Conservation (phyloP, 2,329 filamentous ascomycete genomes). For the Neoascochyta sp. region DNA sequence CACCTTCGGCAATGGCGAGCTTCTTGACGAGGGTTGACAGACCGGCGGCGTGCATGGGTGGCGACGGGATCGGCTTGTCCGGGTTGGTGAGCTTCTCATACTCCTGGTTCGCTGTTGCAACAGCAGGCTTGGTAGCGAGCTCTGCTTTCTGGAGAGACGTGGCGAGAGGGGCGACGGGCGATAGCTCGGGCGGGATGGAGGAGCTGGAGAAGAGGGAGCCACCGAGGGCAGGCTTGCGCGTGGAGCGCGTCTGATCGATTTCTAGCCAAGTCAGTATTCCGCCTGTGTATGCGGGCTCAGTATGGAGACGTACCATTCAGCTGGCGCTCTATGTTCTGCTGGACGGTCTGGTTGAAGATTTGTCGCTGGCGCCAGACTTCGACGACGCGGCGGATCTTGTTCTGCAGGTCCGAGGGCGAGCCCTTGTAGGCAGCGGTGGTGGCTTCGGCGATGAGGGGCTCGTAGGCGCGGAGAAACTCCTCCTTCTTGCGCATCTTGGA, state of each 20-base stretch:
- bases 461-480: conserved; percentile 88
- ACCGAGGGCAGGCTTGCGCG: conserved; percentile 56
- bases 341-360: conserved; percentile 79
- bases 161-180: conserved; percentile 69
- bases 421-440: conserved; percentile 87
- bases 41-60: conserved; percentile 86
- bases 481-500: conserved; percentile 89
- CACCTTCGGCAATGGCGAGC: conserved; percentile 81
- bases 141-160: conserved; percentile 70
- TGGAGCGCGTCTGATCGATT: conserved; percentile 53
- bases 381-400: conserved; percentile 80
- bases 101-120: conserved; percentile 71
- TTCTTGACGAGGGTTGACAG: conserved; percentile 87
- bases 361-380: conserved; percentile 88
- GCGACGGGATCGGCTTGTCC: conserved; percentile 64
- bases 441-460: conserved; percentile 89
- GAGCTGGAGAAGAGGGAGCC: conserved; percentile 67
- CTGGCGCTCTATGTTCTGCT: conserved; percentile 73
- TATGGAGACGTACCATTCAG: conserved; percentile 64
- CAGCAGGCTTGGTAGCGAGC: conserved; percentile 61
- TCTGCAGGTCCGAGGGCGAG: conserved; percentile 74
- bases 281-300: too few species aligned
- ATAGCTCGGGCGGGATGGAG: conserved; percentile 70
- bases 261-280: conserved; percentile 40
- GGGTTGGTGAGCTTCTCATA: conserved; percentile 80